phyloP scores from a whole-genome alignment of 2,329 filamentous ascomycete genomes.

The Zarea fungicola region DNA sequence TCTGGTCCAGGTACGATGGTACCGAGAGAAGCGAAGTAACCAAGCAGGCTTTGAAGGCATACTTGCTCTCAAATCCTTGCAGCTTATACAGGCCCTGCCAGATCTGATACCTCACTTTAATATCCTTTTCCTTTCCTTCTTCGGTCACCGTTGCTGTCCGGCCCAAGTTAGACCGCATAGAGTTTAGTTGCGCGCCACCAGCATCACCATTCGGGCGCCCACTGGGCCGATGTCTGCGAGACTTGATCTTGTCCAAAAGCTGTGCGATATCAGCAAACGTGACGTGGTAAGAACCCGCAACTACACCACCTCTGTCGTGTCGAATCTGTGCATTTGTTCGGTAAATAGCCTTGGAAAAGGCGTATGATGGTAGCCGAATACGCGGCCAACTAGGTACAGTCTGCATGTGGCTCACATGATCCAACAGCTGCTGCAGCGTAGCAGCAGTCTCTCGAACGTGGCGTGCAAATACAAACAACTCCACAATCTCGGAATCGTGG shows the following conservation, averaged over 20 bases:
- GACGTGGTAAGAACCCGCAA: slow-evolving; percentile 44
- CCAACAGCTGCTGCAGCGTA: slow-evolving; percentile 40
- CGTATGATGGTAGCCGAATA: slow-evolving; percentile 48
- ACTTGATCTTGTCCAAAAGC: slow-evolving; percentile 39
- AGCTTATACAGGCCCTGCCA: slow-evolving; percentile 48
- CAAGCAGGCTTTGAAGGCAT: slow-evolving; percentile 51
- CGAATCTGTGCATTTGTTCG: slow-evolving; percentile 52
- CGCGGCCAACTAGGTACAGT: slow-evolving; percentile 33
- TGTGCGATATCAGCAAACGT: slow-evolving; percentile 40
- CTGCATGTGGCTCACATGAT: slow-evolving; percentile 44
- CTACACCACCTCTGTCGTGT: slow-evolving; percentile 54
- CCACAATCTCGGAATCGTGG: slow-evolving; percentile 44
- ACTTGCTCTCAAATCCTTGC: slow-evolving; percentile 53
- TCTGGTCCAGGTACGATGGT: slow-evolving; percentile 45
- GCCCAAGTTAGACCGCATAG: slow-evolving; percentile 13
- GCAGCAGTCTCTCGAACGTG: slow-evolving; percentile 48
- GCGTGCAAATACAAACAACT: slow-evolving; percentile 50
- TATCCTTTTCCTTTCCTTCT: slow-evolving; percentile 23
- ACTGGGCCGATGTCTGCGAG: slow-evolving; percentile 30
- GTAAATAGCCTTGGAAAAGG: slow-evolving; percentile 47
- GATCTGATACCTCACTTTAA: slow-evolving; percentile 38
- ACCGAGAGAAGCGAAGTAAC: slow-evolving; percentile 47
- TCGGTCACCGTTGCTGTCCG: slow-evolving; percentile 3
- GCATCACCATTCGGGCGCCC: background rate
- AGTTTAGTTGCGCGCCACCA: background rate